Evolutionary conservation across 352 stramenopile genomes (phyloP).

Genomic region (Phytopythium kandeliae): DNA sequence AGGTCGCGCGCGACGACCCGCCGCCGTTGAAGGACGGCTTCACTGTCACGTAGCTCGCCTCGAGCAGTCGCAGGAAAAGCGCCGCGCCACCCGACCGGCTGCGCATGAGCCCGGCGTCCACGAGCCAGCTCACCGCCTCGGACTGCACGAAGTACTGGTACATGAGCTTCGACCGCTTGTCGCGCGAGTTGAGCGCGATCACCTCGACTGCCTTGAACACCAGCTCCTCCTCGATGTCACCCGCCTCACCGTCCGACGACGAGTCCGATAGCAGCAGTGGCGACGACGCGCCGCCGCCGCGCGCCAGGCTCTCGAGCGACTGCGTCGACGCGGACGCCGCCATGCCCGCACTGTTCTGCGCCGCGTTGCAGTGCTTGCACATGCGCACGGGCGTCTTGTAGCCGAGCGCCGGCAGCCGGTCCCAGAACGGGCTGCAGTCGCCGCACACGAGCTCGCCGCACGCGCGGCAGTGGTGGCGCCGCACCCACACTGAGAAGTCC

Average conservation of each 20-base stretch:
- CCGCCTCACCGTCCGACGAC: constrained; percentile 46
- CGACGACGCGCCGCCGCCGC: constrained; percentile 4
- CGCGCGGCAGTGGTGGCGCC: constrained; percentile 70
- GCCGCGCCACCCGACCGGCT: constrained; percentile 44
- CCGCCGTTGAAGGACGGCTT: constrained; percentile 40
- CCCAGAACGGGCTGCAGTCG: constrained; percentile 59
- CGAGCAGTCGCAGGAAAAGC: constrained; percentile 62
- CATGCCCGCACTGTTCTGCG: constrained; percentile 9
- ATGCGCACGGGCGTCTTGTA: constrained; percentile 69
- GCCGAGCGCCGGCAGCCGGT: constrained; percentile 50
- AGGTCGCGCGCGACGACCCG: constrained; percentile 41
- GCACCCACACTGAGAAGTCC: constrained; percentile 66
- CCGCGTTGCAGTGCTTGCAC: constrained; percentile 57
- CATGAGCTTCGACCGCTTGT: constrained; percentile 70
- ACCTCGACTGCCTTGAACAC: constrained; percentile 57
- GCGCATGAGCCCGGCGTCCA: constrained; percentile 55
- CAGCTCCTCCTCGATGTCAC: constrained; percentile 53
- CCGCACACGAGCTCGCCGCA: constrained; percentile 75
- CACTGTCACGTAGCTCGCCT: constrained; percentile 63
- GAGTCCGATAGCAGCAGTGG: constrained; percentile 29
- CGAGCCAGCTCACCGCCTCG: constrained; percentile 78
- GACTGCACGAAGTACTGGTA: constrained; percentile 86
- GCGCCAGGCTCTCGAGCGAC: constrained; percentile 12
- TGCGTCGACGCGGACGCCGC: constrained; percentile 21
- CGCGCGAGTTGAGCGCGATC: constrained; percentile 50